Evolutionary conservation across 176 grass and related monocot species (phyloP), one percentile per base, ranked within the genome.

Genomic region (Cenchrus fungigraminus): DNA sequence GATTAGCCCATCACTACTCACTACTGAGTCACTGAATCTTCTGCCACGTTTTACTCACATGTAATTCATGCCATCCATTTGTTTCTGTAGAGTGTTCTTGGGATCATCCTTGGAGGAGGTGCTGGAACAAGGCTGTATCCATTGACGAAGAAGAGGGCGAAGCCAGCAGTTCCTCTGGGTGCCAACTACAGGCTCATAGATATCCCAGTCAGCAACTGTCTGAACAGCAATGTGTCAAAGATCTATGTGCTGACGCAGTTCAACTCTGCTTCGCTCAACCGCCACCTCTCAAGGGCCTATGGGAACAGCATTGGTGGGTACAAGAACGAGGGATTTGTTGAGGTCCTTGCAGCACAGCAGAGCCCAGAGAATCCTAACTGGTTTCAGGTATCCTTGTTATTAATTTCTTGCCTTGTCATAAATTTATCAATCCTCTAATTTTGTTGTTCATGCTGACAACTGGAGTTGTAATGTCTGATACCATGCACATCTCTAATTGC

Each of bases 241-340:
- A 99, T 99, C 52, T 99, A 99, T 37, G 97, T 99, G 19, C 74
- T 99, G 58, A 99, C 94, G 5, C 97, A 99, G 65, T 99, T 96
- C 84, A 97, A 99, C 80, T 99, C 97, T 3, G 94, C 94, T 0
- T 97, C 97, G 11, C 91, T 97, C 65, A 99, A 99, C 56, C 97
- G 94, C 20, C 97, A 99, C 79, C 76, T 99, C 49, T 99, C 94
- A 0, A 90, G 97, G 80, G 97, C 97, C 49, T 99, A 99, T 32
- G 93, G 89, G 2, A 97, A 88, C 73, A 99, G 89, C 86, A 99
- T 99, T 86, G 74, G 82, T 7, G 97, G 97, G 9, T 97, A 99
- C 90, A 96, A 99, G 88, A 95, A 99, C 20, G 97, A 99, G 52
- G 94, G 94, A 6, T 99, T 97, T 17, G 97, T 99, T n/a, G 97